Evolutionary conservation across 2,329 filamentous ascomycete species (phyloP).

Genomic region (Clonostachys solani): DNA sequence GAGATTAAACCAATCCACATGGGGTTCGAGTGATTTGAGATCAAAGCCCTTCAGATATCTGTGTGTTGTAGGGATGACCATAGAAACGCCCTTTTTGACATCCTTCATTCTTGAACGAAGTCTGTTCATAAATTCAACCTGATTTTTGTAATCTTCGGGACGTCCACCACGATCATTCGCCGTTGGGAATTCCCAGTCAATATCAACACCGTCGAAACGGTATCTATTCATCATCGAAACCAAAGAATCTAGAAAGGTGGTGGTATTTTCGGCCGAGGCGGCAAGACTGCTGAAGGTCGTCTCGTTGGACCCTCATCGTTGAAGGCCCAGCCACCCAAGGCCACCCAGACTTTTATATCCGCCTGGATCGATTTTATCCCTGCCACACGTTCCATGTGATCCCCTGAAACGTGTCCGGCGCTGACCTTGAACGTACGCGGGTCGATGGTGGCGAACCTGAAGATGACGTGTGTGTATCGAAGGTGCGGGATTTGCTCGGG

Average conservation of each 20-base stretch:
- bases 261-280: slow-evolving; percentile 11
- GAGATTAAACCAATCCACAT: slow-evolving; percentile 36
- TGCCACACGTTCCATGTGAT: neutral
- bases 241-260: slow-evolving; percentile 28
- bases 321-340: slow-evolving; percentile 18
- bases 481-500: slow-evolving; percentile 16
- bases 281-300: slow-evolving; percentile 15
- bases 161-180: slow-evolving; percentile 18
- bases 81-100: slow-evolving; percentile 4
- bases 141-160: slow-evolving; percentile 14
- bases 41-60: slow-evolving; percentile 9
- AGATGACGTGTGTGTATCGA: slow-evolving; percentile 23
- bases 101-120: slow-evolving; percentile 7
- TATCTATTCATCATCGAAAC: slow-evolving; percentile 14
- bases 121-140: slow-evolving; percentile 11
- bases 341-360: slow-evolving; percentile 5
- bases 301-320: slow-evolving; percentile 23
- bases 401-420: neutral
- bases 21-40: slow-evolving; percentile 4
- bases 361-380: slow-evolving; percentile 3
- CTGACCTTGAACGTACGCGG: slow-evolving; percentile 14
- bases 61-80: slow-evolving; percentile 14
- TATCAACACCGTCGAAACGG: slow-evolving; percentile 21
- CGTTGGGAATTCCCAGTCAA: slow-evolving; percentile 22
- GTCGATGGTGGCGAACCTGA: slow-evolving; percentile 27